Base-by-base conservation (phyloP, 768 basidiomycete species). In the Cystofilobasidium ferigula region DNA sequence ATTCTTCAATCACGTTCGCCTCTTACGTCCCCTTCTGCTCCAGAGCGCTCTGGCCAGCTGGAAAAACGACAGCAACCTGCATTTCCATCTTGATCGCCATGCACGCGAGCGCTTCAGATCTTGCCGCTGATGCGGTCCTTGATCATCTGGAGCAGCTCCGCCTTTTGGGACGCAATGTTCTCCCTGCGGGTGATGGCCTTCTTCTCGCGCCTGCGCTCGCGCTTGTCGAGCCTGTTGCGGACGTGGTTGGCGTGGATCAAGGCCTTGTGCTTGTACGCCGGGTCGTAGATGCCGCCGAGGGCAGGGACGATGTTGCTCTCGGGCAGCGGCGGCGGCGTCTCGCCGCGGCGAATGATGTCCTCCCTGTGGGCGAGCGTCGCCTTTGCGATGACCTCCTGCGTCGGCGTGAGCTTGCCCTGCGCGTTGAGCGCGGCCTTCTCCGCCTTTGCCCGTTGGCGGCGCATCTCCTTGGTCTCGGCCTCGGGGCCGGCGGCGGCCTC, bases 361-460 rank as follows among this genome's bases (percentile, higher is more conserved):
- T 8, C 51, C 51, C 32, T 54, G 51, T 32, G 28, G 30, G 32
- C 8, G 18, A 54, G 32, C 51, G 26, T 54, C 30, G 51, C 2
- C 62, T 63, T 63, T 20, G 20, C 38, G n/a, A 63, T 9, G 10
- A 56, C 42, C 38, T 32, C n/a, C 51, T 54, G 35, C 47, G 32
- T 54, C 53, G 62, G 62, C 26, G 62, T 51, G 48, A 53, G 48
- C 48, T 40, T 20, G 26, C 62, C 62, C 35, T 22, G 5, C 24
- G 51, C 53, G 62, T 45, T 47, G 62, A 35, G 53, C 22, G 62
- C 62, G 0, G 3, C 24, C 16, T 53, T 34, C 13, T 4, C 6
- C 62, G 32, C 26, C 3, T 16, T 14, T 4, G 16, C 38, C 26
- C 35, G 8, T 54, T 22, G 36, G 10, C 13, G n/a, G n/a, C n/a